These are phyloP conservation scores for Chondrostereum purpureum DNA, from an alignment of 1,284 basidiomycete species.

Conservation along the genomic window DNA sequence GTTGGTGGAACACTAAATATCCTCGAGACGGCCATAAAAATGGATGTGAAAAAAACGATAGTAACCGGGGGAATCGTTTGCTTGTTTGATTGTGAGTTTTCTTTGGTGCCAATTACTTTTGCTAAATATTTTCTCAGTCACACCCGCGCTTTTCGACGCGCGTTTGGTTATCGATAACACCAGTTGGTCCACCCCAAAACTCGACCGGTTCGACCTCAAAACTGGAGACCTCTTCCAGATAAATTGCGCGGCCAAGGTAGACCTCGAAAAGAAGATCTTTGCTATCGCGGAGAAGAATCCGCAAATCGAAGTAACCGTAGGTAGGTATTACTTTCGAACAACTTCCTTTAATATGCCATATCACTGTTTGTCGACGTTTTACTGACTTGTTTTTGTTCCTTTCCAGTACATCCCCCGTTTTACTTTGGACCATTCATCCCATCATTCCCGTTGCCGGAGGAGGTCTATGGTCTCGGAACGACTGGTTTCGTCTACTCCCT, in stretches of 20 bases:
- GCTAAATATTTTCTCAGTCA: too few relatives aligned
- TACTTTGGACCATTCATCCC: not conserved
- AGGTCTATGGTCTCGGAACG: too few relatives aligned
- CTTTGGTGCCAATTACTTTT: not conserved
- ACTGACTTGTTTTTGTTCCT: not conserved
- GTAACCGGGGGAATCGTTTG: slow-evolving; percentile 6
- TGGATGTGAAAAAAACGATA: slow-evolving; percentile 10
- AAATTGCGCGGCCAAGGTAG: slow-evolving; percentile 5
- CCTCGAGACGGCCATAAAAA: slow-evolving; percentile 7
- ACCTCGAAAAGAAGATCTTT: slow-evolving; percentile 10
- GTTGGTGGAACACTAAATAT: slow-evolving; percentile 8
- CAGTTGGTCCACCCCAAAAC: too few relatives aligned
- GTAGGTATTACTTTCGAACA: slow-evolving; percentile 1
- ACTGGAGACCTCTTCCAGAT: not conserved
- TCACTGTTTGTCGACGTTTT: not conserved
- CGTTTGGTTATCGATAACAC: too few relatives aligned
- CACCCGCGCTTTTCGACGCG: too few relatives aligned
- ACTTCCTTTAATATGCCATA: not conserved
- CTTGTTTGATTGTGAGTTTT: slow-evolving; percentile 6
- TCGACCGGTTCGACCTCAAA: slow-evolving; percentile 4
- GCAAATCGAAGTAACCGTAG: slow-evolving; percentile 9
- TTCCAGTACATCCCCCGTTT: not conserved
- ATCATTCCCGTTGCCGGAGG: too few relatives aligned
- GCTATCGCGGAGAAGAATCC: slow-evolving; percentile 7
- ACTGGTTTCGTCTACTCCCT: too few relatives aligned